Evolutionary conservation across 2,329 filamentous ascomycete genomes (phyloP), one percentile per base, ranked within the genome.

Genomic region (Calonectria multiphialidica): DNA sequence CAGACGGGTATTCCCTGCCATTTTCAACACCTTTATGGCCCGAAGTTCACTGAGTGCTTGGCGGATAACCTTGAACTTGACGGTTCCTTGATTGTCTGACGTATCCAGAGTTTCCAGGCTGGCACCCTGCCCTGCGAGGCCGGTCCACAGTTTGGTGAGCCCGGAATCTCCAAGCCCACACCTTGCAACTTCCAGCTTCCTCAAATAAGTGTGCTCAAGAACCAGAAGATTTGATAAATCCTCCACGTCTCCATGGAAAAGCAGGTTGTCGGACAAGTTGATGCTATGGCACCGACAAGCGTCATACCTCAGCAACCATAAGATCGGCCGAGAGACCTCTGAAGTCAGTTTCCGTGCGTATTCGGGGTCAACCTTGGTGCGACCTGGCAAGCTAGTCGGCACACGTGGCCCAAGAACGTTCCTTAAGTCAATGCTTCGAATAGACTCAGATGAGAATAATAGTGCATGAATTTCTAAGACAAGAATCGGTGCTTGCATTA

Each of bases 401-500:
- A 74, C 76, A 33, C 79, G 79, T 10, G 81, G 70, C 7, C 83
- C 83, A 5, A 84, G 62, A 13, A 84, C 80, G 59, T 89, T 88
- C 18, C 85, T 86, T 37, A 91, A 79, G 73, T 91, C 88, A 59
- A 91, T 87, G 68, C 88, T 88, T 49, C 87, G 85, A 37, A 91
- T 86, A 0, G 87, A 89, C 70, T 89, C 88, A 1, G 89, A 89
- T 25, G 88, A 87, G 73, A 90, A 90, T 2, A 89, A 82, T 23
- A 91, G 80, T 1, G 89, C 88, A 57, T 91, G 88, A 16, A 91
- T 85, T 77, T 91, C 89, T 74, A 90, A 89, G 55, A 88, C 87
- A 16, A 91, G 81, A 12, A 90, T 80, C 1, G 88, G 84, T 15
- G 88, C 86, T n/a, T 86, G 84, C 61, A 87, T 82, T 12, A 90